These are phyloP conservation scores for Nicotiana knightiana DNA, from an alignment of 257 asterid species.

Conservation along the genomic window DNA sequence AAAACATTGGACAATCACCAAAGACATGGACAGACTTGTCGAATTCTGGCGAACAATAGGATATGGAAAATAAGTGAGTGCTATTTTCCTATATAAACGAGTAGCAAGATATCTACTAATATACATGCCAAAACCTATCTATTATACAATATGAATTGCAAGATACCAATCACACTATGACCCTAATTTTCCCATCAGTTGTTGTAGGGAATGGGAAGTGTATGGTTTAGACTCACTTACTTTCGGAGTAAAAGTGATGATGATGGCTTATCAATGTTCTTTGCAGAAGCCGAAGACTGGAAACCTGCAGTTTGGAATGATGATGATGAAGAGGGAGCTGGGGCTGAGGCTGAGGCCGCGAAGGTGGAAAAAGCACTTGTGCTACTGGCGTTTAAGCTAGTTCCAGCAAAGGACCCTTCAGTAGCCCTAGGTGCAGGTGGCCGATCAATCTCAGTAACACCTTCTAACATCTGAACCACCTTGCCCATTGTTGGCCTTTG, in stretches of 20 bases:
- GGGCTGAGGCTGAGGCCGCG: conserved; percentile 51
- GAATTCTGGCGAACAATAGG: not conserved
- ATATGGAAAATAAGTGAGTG: not conserved
- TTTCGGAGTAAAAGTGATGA: conserved; percentile 38
- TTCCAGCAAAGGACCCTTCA: conserved; percentile 49
- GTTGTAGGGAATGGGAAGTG: not conserved
- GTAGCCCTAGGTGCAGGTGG: conserved; percentile 66
- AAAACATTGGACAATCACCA: not conserved
- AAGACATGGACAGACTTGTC: not conserved
- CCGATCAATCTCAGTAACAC: conserved; percentile 46
- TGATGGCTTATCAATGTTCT: conserved; percentile 31
- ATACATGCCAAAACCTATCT: not conserved
- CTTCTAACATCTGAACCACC: conserved; percentile 90
- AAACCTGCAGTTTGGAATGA: conserved; percentile 40
- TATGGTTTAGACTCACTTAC: not conserved
- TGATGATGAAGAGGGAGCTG: conserved; percentile 48
- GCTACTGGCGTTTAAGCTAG: conserved; percentile 30
- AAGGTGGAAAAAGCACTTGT: conserved; percentile 42
- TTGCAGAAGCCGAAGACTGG: conserved; percentile 33
- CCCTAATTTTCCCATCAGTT: not conserved
- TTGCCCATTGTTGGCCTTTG: conserved; percentile 88
- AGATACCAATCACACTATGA: not conserved
- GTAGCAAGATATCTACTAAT: not conserved
- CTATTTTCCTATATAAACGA: not conserved
- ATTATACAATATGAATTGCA: not conserved